A percentile compares a stretch with the other conserved stretches of the same genome.
Evolutionary conservation across 257 asterid species (phyloP).

Genomic region (Penstemon barbatus): DNA sequence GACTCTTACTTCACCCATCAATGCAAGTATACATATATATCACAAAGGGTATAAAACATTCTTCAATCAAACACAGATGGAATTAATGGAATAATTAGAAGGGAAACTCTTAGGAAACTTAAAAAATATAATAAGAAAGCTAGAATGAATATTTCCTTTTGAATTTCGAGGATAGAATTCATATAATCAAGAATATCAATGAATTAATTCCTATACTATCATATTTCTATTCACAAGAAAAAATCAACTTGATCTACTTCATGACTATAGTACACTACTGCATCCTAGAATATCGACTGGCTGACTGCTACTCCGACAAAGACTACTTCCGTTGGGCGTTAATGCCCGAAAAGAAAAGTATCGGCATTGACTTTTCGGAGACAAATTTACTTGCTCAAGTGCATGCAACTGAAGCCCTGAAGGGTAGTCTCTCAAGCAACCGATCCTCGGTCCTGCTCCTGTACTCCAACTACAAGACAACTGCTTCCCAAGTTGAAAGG

Average conservation of each 20-base stretch:
- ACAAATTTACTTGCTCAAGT: slow-evolving; percentile 38
- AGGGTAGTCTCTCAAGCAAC: slow-evolving; percentile 49
- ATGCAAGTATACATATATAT: not conserved
- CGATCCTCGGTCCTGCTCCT: slow-evolving; percentile 48
- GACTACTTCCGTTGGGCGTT: slow-evolving; percentile 26
- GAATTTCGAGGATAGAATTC: slow-evolving; percentile 31
- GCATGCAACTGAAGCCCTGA: slow-evolving; percentile 43
- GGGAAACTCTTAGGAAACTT: not conserved
- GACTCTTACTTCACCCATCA: not conserved
- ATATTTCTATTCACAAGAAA: slow-evolving; percentile 39
- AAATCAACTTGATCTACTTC: slow-evolving; percentile 14
- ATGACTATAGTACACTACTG: slow-evolving; percentile 21
- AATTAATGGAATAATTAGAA: not conserved
- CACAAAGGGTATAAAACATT: not conserved
- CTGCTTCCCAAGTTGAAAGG: slow-evolving; percentile 47
- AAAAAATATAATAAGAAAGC: slow-evolving; percentile 3
- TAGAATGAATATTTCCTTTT: slow-evolving; percentile 21
- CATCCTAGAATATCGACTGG: slow-evolving; percentile 25
- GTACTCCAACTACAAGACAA: slow-evolving; percentile 43
- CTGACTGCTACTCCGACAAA: slow-evolving; percentile 27
- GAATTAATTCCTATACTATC: slow-evolving; percentile 37
- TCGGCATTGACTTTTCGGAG: slow-evolving; percentile 30
- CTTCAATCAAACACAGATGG: not conserved
- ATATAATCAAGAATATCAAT: slow-evolving; percentile 32
- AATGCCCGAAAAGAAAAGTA: slow-evolving; percentile 26